Base-by-base conservation (phyloP, 495 filamentous ascomycete genomes). In the Elaphomyces granulatus region DNA sequence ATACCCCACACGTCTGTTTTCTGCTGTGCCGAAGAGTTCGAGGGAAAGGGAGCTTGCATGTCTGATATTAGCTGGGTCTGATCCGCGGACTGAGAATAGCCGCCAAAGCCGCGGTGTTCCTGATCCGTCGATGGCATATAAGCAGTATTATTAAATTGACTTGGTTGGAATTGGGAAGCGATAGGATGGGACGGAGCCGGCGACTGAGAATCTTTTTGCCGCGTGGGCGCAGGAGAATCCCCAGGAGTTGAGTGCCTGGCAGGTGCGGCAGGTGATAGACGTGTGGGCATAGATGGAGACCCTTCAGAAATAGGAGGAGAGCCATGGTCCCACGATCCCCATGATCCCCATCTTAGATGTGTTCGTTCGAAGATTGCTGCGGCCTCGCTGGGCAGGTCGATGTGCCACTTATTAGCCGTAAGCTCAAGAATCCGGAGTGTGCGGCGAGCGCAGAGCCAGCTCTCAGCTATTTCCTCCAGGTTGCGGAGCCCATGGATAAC, bases 401-500 rank as follows among this genome's bases (percentile, higher is more conserved):
- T 75, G 8, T 80, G 80, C 90, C 90, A 96, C 44, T 86, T 85
- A 17, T 74, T 72, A 4, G 81, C 82, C n/a, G 92, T 75, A 18
- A 88, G 72, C 41, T 80, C 83, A 30, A 98, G 66, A 28, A 95
- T 93, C 38, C 77, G 70, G 1, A 96, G 69, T 0, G 92, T 87
- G 15, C 88, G 71, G 21, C 86, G 70, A 9, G 87, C 92, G 49
- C 87, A 88, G 2, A 85, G 75, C 90, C 90, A 98, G 44, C 81
- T 77, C 58, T 94, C 88, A 1, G 82, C 86, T 48, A 98, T 95
- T 52, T 98, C 92, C 58, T 96, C 90, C 9, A 96, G 74, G 44
- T 90, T 83, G 39, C 81, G 83, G n/a, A 95, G 67, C 4, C 86
- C 83, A 44, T 95, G 86, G 8, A 83, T 74, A 33, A 96, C 79